phyloP scores from a whole-genome alignment of 768 basidiomycete genomes.

The Lenzites betulinus region DNA sequence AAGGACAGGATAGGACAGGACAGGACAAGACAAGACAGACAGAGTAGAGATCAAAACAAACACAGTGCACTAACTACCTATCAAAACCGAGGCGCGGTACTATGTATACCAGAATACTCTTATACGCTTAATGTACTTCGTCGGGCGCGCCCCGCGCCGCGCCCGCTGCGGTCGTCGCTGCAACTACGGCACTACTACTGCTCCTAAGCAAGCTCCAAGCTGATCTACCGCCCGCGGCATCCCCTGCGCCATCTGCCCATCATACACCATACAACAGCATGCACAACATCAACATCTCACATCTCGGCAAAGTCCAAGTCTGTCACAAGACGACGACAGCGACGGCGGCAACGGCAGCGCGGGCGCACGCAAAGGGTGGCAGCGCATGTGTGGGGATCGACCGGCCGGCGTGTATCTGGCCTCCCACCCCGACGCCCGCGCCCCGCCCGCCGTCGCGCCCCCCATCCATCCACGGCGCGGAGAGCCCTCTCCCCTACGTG shows the following conservation, averaged over 20 bases:
- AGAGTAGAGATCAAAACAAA: neutral
- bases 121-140: neutral
- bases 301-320: neutral
- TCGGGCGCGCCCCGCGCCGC: neutral
- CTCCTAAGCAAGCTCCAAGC: neutral
- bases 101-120: neutral
- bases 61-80: no score
- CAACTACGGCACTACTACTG: neutral
- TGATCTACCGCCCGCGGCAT: neutral
- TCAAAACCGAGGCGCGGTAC: no score
- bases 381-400: neutral
- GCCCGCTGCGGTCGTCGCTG: neutral
- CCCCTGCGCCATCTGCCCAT: neutral
- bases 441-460: neutral
- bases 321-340: neutral
- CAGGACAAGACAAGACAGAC: no score
- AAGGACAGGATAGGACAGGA: no score
- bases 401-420: conserved; percentile 14
- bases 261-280: conserved; percentile 15
- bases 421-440: neutral
- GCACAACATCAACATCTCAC: conserved; percentile 15
- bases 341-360: neutral
- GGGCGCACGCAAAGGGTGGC: neutral
- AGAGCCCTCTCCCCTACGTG: neutral
- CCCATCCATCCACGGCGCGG: conserved; percentile 2